Evolutionary conservation across 768 basidiomycete genomes (phyloP), one percentile per base, ranked within the genome.

Genomic region (Tricholoma sp.): DNA sequence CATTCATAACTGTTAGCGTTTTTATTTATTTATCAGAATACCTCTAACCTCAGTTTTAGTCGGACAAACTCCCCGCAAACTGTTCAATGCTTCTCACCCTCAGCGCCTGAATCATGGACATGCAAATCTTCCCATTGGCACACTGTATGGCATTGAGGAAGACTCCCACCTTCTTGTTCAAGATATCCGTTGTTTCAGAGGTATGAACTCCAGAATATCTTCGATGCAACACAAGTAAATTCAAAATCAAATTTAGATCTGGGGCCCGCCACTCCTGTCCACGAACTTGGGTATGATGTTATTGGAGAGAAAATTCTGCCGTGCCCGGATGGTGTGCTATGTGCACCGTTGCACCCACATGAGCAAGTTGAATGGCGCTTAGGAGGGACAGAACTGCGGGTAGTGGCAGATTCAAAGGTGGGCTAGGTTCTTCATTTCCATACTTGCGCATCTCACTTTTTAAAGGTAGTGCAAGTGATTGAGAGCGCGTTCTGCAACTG

Each of bases 11-110:
- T 98, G 91, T 91, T 62, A 37, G 80, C 65, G n/a, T 12, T 32
- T 17, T 31, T 12, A 37, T 4, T 10, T 34, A 24, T 44, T 18
- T 55, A 41, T 28, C 61, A 48, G 9, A 3, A 36, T 1, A 6
- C 50, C 31, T 2, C 37, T 50, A 33, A 6, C 31, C 12, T 20
- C 47, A 34, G 39, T 44, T 52, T 2, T 60, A 92, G 90, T 97
- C 61, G 94, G 94, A 12, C 94, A 96, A 72, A 96, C 94, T 0
- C 94, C 94, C 9, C 79, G 85, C 28, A 94, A 92, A 65, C 79
- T 97, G 7, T 98, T 97, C 70, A 77, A 71, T 7, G 63, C 72
- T 0, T 80, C 90, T 2, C 95, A 97, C 76, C 92, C 93, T 0
- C 72, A 77, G 28, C 80, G 93, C 31, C 83, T 85, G 59, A 78